These are phyloP conservation scores for Alectoria sarmentosa DNA, from an alignment of 495 filamentous ascomycete species.

Conservation along the genomic window DNA sequence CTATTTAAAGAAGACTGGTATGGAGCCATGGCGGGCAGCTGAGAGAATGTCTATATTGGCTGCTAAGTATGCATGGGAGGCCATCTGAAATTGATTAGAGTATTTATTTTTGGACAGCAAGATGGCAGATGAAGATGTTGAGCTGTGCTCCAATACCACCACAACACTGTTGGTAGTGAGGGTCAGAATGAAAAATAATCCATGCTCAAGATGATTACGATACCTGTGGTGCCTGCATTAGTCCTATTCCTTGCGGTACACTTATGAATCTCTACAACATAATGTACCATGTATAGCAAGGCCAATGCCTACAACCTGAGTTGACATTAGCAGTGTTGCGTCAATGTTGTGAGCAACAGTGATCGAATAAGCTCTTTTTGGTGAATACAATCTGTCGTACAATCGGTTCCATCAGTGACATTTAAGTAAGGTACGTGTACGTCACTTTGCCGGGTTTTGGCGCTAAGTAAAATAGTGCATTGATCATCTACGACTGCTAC, in stretches of 20 bases:
- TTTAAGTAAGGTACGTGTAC: too few species aligned
- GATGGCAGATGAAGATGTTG: neutral
- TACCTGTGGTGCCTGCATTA: neutral
- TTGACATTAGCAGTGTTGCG: neutral
- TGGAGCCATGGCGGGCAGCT: neutral
- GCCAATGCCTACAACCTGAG: too few species aligned
- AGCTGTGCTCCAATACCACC: neutral
- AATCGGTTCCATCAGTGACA: too few species aligned
- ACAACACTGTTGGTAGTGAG: neutral
- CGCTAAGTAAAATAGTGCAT: slow-evolving; percentile 17
- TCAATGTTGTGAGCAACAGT: neutral
- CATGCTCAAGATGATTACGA: neutral
- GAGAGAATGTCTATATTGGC: neutral
- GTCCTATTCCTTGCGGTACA: too few species aligned
- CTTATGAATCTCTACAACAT: too few species aligned
- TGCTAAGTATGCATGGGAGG: neutral
- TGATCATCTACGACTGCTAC: too few species aligned
- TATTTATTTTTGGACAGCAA: too few species aligned
- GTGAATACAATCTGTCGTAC: neutral
- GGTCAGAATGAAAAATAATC: neutral
- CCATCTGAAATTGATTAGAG: neutral
- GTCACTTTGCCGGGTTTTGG: neutral
- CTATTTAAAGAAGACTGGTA: neutral
- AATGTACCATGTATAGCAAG: too few species aligned
- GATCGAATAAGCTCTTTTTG: neutral